Evolutionary conservation across 169 alveolate genomes (phyloP), one percentile per base, ranked within the genome.

Genomic region (Babesia ovata): DNA sequence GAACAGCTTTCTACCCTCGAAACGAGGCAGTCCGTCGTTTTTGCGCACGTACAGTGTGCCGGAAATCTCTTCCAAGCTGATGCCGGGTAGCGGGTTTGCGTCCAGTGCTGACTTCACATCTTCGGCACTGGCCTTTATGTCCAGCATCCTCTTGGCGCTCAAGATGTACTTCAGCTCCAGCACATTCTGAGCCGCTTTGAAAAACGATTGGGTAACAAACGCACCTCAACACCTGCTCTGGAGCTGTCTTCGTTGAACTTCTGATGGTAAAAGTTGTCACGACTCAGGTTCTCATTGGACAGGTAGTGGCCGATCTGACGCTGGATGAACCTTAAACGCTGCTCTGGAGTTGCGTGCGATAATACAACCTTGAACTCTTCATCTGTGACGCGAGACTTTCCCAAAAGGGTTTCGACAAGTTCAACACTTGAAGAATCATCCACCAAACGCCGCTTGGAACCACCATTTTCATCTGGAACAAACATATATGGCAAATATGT

Each of bases 91-190:
- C 13, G 53, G 63, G 48, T 72, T 46, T 0, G 62, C 61, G 13
- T 52, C 28, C 14, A 81, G 63, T 4, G 72, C 84, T 3, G 50
- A 42, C 61, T 72, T 70, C 7, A 81, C 59, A 74, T 81, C 88
- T 14, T 81, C 88, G 22, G 63, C 26, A 24, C 79, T 81, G 22
- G 88, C 88, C 65, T 71, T 72, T 0, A 81, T 56, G 58, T 71
- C 84, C 2, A 61, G 60, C 88, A 81, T 81, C 53, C 88, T 49
- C 71, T 81, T 81, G 63, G 88, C 83, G 33, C 88, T 81, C 22
- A 71, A 44, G 29, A 81, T 72, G 48, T 81, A 81, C 72, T 81
- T 81, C 24, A 81, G 66, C 60, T 81, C 88, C 76, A 81, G 26
- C 17, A 73, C 83, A 33, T 81, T 60, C 88, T 81, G 45, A 22